Base-by-base conservation (phyloP, 352 stramenopile genomes). In the Phytophthora hybrid region DNA sequence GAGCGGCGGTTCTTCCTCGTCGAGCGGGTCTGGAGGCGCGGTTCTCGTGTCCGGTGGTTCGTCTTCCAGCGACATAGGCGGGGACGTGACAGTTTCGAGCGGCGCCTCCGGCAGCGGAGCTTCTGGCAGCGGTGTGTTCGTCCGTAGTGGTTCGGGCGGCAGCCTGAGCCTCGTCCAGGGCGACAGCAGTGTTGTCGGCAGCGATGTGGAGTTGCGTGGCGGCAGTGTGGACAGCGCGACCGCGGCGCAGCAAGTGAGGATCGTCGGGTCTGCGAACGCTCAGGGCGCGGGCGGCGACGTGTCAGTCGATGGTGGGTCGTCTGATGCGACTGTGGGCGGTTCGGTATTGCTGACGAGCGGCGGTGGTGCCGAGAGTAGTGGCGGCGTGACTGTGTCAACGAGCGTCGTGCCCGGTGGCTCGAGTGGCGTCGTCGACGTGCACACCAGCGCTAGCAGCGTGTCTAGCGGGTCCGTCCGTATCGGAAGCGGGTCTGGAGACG, bases 1-100 rank as follows among this genome's bases (percentile, higher is more conserved):
- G n/a, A n/a, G n/a, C n/a, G n/a, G n/a, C 5, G 71, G 71, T n/a
- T 73, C 49, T 57, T 78, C 71, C 26, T 74, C 66, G n/a, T 70
- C 60, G 32, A 74, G 65, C 44, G 71, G 60, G 5, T 58, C 65
- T 54, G 74, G 73, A 14, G 67, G 63, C 11, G 31, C 68, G 29
- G 59, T 74, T 44, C n/a, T 23, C 39, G 54, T 76, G 34, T 77
- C 63, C 51, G 74, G 74, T 37, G 65, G 62, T 1, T 81, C 65
- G 34, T 78, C 70, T 9, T 57, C 57, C 19, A 75, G 56, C 29
- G 66, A 62, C 21, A 26, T 71, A 53, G 72, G 76, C 16, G 76
- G 72, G 5, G 53, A 74, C 51, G 64, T 82, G 47, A 66, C 55
- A 21, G 21, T 82, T n/a, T 67, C 63, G 26, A 77, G 71, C 60